Percentiles rank a stretch among this genome's conserved stretches.
Conservation (phyloP, 257 asterid species). For the Solanum verrucosum region DNA sequence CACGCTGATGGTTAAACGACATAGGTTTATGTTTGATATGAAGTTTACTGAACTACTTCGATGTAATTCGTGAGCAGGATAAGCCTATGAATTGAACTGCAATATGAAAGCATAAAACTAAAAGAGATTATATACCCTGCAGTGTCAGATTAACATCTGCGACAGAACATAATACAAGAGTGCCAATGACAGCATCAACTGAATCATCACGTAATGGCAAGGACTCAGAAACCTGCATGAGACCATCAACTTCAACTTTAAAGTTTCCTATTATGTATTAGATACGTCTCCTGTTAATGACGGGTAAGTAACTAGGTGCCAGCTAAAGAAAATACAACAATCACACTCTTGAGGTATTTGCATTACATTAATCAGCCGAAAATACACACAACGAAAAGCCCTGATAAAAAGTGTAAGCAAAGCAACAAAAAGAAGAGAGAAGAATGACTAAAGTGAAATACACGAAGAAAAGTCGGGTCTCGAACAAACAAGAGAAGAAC, state of each 20-base stretch:
- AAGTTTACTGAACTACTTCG: not conserved
- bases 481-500: not conserved
- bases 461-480: not conserved
- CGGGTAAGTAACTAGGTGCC: not conserved
- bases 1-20: not conserved
- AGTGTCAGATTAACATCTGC: conserved; percentile 55
- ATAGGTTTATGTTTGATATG: not conserved
- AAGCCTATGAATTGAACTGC: not conserved
- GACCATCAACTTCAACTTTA: not conserved
- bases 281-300: not conserved
- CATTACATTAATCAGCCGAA: not conserved
- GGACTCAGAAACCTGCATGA: conserved; percentile 73
- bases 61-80: not conserved
- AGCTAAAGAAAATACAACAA: not conserved
- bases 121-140: conserved; percentile 34
- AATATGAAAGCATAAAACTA: not conserved
- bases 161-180: conserved; percentile 91
- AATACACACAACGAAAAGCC: not conserved
- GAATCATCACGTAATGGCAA: conserved; percentile 74
- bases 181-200: conserved; percentile 82
- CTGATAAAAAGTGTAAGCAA: not conserved
- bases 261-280: not conserved
- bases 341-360: not conserved
- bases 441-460: not conserved
- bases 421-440: not conserved